Conservation (phyloP, 805 yeast species). For the Sporopachydermia lactativora region DNA sequence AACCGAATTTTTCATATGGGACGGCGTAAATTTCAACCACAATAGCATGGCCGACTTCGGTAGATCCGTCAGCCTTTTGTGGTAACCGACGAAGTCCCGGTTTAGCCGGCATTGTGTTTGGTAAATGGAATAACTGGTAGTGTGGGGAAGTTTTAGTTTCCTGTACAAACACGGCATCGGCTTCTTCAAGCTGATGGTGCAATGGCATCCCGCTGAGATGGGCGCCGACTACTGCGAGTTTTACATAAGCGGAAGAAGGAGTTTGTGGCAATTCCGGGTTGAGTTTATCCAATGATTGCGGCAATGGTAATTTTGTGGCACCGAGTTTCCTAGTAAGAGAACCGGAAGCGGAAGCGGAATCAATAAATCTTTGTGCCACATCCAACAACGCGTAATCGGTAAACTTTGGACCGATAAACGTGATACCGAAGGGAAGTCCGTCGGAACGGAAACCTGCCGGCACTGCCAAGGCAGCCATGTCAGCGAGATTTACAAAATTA, state of each 20-base stretch:
- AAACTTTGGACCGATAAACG: slow-evolving; percentile 68
- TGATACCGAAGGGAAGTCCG: slow-evolving; percentile 84
- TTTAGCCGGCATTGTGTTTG: slow-evolving; percentile 66
- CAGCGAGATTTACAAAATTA: slow-evolving; percentile 90
- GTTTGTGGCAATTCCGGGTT: slow-evolving; percentile 30
- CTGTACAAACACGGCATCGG: slow-evolving; percentile 55
- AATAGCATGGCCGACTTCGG: slow-evolving; percentile 39
- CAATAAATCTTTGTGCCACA: slow-evolving; percentile 60
- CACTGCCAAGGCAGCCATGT: slow-evolving; percentile 78
- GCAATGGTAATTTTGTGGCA: slow-evolving; percentile 21
- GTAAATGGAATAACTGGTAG: slow-evolving; percentile 73
- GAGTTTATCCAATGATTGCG: background rate
- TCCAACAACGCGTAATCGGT: slow-evolving; percentile 83
- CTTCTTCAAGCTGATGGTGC: slow-evolving; percentile 87
- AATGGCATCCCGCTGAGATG: slow-evolving; percentile 80
- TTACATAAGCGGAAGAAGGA: slow-evolving; percentile 29
- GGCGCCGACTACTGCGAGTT: slow-evolving; percentile 93
- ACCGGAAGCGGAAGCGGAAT: slow-evolving; percentile 27
- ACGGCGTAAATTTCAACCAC: slow-evolving; percentile 74
- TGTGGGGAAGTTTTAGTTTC: slow-evolving; percentile 55
- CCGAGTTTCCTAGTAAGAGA: slow-evolving; percentile 64
- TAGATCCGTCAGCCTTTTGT: slow-evolving; percentile 26
- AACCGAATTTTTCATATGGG: slow-evolving; percentile 67
- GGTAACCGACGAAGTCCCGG: slow-evolving; percentile 85
- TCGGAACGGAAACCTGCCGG: slow-evolving; percentile 85